These are phyloP conservation scores for Coffea humblotiana DNA, from an alignment of 305 asterid genomes.

Conservation along the genomic window DNA sequence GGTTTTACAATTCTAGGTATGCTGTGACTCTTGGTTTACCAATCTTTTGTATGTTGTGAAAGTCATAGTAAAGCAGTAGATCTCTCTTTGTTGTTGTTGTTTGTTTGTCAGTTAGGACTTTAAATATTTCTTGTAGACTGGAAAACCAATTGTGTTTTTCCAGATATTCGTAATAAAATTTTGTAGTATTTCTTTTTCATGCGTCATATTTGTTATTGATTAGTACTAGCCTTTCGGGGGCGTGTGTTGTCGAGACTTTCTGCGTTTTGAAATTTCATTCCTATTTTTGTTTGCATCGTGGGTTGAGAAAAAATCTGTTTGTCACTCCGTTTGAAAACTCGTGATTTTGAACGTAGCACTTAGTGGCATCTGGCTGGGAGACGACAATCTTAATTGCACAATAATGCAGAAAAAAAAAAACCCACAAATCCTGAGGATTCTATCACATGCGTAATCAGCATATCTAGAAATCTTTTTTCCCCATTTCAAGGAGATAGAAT, in stretches of 20 bases:
- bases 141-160: not conserved
- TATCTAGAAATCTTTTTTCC: too few relatives aligned
- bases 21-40: not conserved
- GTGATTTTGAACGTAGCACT: not conserved
- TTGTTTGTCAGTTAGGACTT: not conserved
- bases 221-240: not conserved
- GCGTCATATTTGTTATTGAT: not conserved
- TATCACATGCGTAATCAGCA: too few relatives aligned
- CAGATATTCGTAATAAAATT: not conserved
- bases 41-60: not conserved
- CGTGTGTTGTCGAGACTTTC: not conserved
- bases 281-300: not conserved
- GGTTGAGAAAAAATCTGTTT: not conserved
- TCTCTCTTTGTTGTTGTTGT: not conserved
- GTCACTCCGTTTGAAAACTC: not conserved
- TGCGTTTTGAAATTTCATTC: not conserved
- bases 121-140: not conserved
- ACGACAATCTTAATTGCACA: not conserved
- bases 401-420: not conserved
- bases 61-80: slow-evolving; percentile 2
- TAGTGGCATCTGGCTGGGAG: not conserved
- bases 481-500: not conserved
- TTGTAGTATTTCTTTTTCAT: not conserved
- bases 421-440: not conserved
- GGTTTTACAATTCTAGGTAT: not conserved